Base-by-base conservation (phyloP, 768 basidiomycete species). In the Chlorophyllum brunneum region DNA sequence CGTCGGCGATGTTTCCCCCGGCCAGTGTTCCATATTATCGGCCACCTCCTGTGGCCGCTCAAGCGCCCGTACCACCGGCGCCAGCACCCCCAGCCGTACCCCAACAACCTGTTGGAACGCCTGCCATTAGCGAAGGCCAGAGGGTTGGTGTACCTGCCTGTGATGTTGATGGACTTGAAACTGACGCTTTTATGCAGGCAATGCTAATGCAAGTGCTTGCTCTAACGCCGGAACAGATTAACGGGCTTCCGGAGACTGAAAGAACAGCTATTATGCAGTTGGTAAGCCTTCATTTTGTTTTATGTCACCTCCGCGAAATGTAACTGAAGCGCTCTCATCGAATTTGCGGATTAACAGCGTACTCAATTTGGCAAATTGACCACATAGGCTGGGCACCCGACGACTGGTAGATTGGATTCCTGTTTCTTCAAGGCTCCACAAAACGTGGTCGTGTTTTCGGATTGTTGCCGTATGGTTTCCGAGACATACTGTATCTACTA, bases 161-260 rank as follows among this genome's bases (percentile, higher is more conserved):
- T 29, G 51, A 45, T n/a, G 46, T 27, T 34, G 15, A 26, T 27
- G 50, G 33, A 49, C 48, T 27, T 24, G 54, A 44, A 48, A 58
- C 57, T 68, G 49, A 61, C 43, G 10, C 40, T 54, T 45, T 34
- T 43, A 33, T 45, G 46, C 59, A 88, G 89, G 77, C 80, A 29
- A 88, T 95, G 84, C 65, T 97, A 48, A 77, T 92, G 68, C 92
- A 94, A 70, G 93, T 98, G 0, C 70, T 98, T 27, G 80, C 76
- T 55, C 67, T 98, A 63, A 86, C 87, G 1, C 83, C 76, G 40
- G 92, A 89, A 39, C 92, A 95, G 65, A 88, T 98, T 56, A 84
- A 83, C 41, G 80, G 80, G 6, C 70, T 97, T 43, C 88, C 92
- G 24, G 85, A 88, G 4, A 75, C 77, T 1, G 92, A 95, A 60